These are phyloP conservation scores for Macadamia integrifolia DNA, from an alignment of 164 flowering plant genomes.

Conservation along the genomic window DNA sequence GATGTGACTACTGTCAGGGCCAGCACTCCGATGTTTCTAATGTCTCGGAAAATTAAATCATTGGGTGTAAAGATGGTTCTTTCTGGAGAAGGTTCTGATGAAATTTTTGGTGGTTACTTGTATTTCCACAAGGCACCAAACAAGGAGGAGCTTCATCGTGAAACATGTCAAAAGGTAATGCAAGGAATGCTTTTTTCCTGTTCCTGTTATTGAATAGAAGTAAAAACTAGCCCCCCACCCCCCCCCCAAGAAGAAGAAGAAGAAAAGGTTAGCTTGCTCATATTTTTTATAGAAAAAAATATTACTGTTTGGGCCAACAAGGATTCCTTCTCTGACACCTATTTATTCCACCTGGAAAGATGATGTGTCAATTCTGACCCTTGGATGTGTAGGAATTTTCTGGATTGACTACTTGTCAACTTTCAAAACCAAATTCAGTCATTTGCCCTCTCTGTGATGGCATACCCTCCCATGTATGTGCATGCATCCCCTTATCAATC, in stretches of 20 bases:
- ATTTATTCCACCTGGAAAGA: too few relatives aligned
- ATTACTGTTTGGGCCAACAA: too few relatives aligned
- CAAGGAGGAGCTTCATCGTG: conserved; percentile 84
- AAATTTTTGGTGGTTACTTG: conserved; percentile 87
- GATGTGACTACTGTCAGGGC: conserved; percentile 96
- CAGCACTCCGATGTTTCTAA: conserved; percentile 98
- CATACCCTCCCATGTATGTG: too few relatives aligned
- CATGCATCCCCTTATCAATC: too few relatives aligned
- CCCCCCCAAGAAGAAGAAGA: too few relatives aligned
- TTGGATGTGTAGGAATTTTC: too few relatives aligned
- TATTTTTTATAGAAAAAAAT: too few relatives aligned
- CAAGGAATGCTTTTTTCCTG: background rate
- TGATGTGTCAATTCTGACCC: too few relatives aligned
- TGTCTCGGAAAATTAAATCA: conserved; percentile 94
- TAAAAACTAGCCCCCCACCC: too few relatives aligned
- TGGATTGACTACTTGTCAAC: background rate
- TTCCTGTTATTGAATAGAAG: background rate
- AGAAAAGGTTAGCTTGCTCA: too few relatives aligned
- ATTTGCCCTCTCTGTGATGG: too few relatives aligned
- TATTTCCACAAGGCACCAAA: conserved; percentile 96
- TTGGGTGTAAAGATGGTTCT: conserved; percentile 95
- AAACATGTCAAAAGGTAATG: conserved; percentile 79
- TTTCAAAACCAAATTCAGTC: background rate
- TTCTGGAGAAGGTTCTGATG: conserved; percentile 97
- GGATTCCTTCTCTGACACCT: too few relatives aligned